These are phyloP conservation scores for Usnea hakonensis DNA, from an alignment of 495 filamentous ascomycete genomes.

Conservation along the genomic window DNA sequence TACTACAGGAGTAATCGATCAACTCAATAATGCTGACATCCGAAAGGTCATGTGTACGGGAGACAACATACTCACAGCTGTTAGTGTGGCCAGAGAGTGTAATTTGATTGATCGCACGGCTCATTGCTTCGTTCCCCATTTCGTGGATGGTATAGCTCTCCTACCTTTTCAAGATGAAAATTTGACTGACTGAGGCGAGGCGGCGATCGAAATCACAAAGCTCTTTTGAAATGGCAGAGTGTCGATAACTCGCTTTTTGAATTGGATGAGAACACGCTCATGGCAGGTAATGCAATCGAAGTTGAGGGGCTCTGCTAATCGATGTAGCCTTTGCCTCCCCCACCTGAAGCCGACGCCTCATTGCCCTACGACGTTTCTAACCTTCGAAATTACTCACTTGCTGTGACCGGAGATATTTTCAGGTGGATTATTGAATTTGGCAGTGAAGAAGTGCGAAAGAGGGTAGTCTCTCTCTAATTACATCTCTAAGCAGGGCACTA, in stretches of 20 bases:
- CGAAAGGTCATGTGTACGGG: slow-evolving; percentile 95
- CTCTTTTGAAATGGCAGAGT: slow-evolving; percentile 78
- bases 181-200: slow-evolving; percentile 32
- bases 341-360: slow-evolving; percentile 66
- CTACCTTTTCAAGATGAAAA: not conserved
- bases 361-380: slow-evolving; percentile 75
- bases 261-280: slow-evolving; percentile 69
- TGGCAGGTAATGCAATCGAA: slow-evolving; percentile 36
- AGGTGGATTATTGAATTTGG: slow-evolving; percentile 93
- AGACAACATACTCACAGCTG: slow-evolving; percentile 95
- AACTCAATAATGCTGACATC: slow-evolving; percentile 79
- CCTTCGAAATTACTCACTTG: slow-evolving; percentile 74
- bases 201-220: slow-evolving; percentile 56
- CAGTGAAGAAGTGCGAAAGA: slow-evolving; percentile 61
- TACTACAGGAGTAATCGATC: slow-evolving; percentile 67
- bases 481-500: not conserved
- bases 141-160: slow-evolving; percentile 54
- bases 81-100: slow-evolving; percentile 94
- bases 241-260: slow-evolving; percentile 72
- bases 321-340: slow-evolving; percentile 57
- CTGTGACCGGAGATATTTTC: slow-evolving; percentile 89
- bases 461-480: slow-evolving; percentile 38
- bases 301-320: slow-evolving; percentile 25
- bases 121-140: slow-evolving; percentile 87
- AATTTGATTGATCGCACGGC: slow-evolving; percentile 69